Conservation (phyloP, 176 grass and related monocot species). For the Hordeum marinum region DNA sequence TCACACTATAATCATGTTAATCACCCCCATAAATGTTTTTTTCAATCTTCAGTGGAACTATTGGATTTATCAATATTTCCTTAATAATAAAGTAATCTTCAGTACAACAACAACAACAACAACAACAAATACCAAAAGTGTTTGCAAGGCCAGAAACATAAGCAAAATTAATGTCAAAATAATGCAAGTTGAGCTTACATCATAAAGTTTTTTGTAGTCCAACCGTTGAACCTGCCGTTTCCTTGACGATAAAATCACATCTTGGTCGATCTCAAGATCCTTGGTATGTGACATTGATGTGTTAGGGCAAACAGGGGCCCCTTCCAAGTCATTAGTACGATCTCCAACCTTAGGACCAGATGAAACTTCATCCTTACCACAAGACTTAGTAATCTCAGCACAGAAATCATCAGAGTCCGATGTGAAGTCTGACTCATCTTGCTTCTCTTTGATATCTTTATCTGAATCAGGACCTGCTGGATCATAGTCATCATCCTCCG, state of each 20-base stretch:
- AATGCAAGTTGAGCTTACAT: slow-evolving; percentile 48
- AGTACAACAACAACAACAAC: slow-evolving; percentile 5
- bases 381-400: slow-evolving; percentile 54
- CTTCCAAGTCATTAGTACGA: slow-evolving; percentile 2
- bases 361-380: slow-evolving; percentile 45
- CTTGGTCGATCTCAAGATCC: slow-evolving; percentile 34
- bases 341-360: slow-evolving; percentile 13
- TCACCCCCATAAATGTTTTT: not conserved
- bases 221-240: slow-evolving; percentile 54
- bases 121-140: not conserved
- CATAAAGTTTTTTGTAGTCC: slow-evolving; percentile 77
- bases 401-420: slow-evolving; percentile 92
- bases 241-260: slow-evolving; percentile 25
- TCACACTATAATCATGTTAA: not conserved
- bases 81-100: slow-evolving; percentile 5
- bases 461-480: slow-evolving; percentile 58
- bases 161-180: slow-evolving; percentile 12
- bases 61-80: slow-evolving; percentile 14
- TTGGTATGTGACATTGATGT: slow-evolving; percentile 13
- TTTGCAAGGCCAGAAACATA: not conserved
- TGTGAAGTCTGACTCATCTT: slow-evolving; percentile 72
- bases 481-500: slow-evolving; percentile 80
- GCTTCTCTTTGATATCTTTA: slow-evolving; percentile 45
- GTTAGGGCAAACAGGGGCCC: not conserved
- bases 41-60: not conserved